A percentile compares a stretch with the other conserved stretches of the same genome.
phyloP scores from a whole-genome alignment of 495 filamentous ascomycete genomes.

The Astrocystis sublimbata region DNA sequence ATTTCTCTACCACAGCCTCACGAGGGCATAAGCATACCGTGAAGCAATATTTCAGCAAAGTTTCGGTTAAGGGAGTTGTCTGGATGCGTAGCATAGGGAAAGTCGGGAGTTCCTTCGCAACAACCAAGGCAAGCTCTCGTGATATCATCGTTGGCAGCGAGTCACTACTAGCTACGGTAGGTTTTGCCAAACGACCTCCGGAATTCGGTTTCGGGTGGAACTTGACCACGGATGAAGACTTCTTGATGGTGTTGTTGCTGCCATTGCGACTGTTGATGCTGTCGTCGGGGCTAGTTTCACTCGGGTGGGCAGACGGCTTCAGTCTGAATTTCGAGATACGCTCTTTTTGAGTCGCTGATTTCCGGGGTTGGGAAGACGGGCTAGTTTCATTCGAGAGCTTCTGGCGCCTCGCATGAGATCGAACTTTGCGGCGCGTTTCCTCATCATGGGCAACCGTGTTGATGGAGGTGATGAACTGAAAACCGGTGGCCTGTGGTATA shows the following conservation, averaged over 20 bases:
- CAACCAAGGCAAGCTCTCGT: constrained; percentile 30
- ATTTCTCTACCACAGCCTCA: constrained; percentile 29
- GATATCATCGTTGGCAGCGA: constrained; percentile 22
- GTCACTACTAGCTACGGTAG: too few relatives aligned
- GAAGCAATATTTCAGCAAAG: constrained; percentile 34
- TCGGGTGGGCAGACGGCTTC: constrained; percentile 20
- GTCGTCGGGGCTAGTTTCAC: not conserved
- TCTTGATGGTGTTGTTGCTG: not conserved
- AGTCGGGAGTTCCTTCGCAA: constrained; percentile 31
- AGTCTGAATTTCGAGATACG: constrained; percentile 35
- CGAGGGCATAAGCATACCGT: constrained; percentile 34
- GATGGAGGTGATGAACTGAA: constrained; percentile 38
- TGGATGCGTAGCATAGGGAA: constrained; percentile 33
- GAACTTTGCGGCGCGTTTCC: constrained; percentile 34
- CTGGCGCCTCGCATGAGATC: constrained; percentile 33
- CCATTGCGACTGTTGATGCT: not conserved
- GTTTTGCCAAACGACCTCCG: not conserved
- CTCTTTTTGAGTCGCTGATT: constrained; percentile 30
- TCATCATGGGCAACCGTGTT: constrained; percentile 36
- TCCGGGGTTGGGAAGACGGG: constrained; percentile 24
- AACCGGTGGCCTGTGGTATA: constrained; percentile 21
- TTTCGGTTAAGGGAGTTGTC: constrained; percentile 34
- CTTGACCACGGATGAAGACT: not conserved
- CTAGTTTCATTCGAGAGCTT: constrained; percentile 29
- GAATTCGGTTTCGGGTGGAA: not conserved